Evolutionary conservation across 257 asterid species (phyloP).

Genomic region (Fraxinus anomala): DNA sequence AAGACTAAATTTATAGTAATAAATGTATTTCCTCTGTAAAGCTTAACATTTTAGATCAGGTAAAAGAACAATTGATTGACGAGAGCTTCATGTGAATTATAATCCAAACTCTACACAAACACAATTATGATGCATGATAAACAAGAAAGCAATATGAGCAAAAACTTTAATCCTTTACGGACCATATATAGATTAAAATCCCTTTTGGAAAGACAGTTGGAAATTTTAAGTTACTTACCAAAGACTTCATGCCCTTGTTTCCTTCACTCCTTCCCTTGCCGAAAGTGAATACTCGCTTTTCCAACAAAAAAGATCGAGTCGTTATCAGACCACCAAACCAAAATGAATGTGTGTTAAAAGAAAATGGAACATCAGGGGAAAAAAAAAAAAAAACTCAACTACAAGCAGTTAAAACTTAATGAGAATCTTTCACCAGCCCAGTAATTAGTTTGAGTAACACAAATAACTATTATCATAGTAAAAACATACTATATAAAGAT

Average conservation of each 20-base stretch:
- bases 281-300: constrained; percentile 79
- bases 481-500: not conserved
- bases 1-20: not conserved
- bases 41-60: not conserved
- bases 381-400: not conserved
- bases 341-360: constrained; percentile 3
- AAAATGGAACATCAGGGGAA: not conserved
- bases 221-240: constrained; percentile 51
- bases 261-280: constrained; percentile 96
- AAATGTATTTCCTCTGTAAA: not conserved
- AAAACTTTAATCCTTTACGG: not conserved
- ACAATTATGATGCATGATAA: too few species aligned
- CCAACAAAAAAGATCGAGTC: constrained; percentile 16
- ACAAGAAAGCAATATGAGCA: not conserved
- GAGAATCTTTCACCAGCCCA: not conserved
- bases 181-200: not conserved
- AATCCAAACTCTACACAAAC: too few species aligned
- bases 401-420: not conserved
- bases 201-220: not conserved
- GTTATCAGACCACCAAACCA: constrained; percentile 10
- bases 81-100: not conserved
- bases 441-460: not conserved
- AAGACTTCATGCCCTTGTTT: constrained; percentile 89
- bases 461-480: not conserved
- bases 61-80: not conserved